Conservation (phyloP, 2,329 filamentous ascomycete genomes). For the Trichoderma hamatum region DNA sequence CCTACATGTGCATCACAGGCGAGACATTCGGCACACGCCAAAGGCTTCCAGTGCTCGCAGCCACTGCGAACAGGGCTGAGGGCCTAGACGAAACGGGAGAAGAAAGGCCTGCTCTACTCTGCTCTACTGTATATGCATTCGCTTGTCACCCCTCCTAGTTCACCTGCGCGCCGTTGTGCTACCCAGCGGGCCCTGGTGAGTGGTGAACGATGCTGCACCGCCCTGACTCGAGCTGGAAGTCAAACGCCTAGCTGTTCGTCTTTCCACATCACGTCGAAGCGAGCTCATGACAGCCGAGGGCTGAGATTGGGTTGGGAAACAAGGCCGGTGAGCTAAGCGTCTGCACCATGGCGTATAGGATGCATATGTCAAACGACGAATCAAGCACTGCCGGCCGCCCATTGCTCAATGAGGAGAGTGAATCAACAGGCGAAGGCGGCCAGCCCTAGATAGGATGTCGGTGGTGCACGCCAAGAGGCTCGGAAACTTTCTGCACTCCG, state of each 20-base stretch:
- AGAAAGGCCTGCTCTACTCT: not conserved
- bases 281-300: not conserved
- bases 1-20: not conserved
- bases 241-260: not conserved
- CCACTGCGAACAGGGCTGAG: not conserved
- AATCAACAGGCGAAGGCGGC: not conserved
- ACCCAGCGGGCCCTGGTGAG: not conserved
- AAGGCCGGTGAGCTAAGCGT: not conserved
- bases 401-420: not conserved
- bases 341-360: not conserved
- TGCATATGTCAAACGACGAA: not conserved
- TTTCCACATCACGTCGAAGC: not conserved
- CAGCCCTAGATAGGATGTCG: not conserved
- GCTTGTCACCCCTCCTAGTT: not conserved
- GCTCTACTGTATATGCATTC: not conserved
- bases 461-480: not conserved
- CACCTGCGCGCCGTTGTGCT: not conserved
- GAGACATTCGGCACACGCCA: not conserved
- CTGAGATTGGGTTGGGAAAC: not conserved
- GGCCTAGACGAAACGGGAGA: not conserved
- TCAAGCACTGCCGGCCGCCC: not conserved
- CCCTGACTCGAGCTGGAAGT: not conserved
- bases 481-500: not conserved
- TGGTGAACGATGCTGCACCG: not conserved
- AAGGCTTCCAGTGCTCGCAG: not conserved